Evolutionary conservation across 1,284 basidiomycete genomes (phyloP).

Genomic region (Sanghuangporus weigelae): DNA sequence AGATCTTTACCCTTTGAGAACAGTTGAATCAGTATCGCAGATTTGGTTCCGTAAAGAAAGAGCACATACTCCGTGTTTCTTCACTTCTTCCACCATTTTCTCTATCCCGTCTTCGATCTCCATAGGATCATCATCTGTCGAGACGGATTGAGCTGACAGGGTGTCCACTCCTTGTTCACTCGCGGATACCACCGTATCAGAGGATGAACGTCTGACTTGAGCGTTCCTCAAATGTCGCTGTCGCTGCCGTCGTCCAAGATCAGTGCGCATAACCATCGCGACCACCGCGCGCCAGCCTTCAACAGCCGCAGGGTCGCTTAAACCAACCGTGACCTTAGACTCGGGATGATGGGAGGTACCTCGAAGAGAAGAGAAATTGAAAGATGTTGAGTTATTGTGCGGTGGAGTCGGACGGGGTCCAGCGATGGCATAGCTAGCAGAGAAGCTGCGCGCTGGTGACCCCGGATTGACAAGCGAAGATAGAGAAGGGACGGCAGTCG

Average conservation of each 20-base stretch:
- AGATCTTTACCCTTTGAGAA: constrained; percentile 59
- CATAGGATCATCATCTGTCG: constrained; percentile 24
- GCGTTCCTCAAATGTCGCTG: constrained; percentile 23
- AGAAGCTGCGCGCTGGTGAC: not conserved
- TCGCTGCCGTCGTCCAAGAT: constrained; percentile 51
- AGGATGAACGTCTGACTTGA: constrained; percentile 14
- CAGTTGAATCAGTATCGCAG: not conserved
- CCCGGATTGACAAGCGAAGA: constrained; percentile 29
- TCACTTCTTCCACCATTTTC: constrained; percentile 69
- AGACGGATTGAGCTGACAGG: not conserved
- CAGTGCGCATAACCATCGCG: constrained; percentile 58
- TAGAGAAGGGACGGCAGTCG: constrained; percentile 57
- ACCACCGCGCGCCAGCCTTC: constrained; percentile 78
- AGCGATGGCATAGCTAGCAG: not conserved
- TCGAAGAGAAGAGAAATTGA: constrained; percentile 9
- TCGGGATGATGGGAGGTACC: constrained; percentile 9
- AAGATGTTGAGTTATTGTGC: constrained; percentile 8
- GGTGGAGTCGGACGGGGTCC: not conserved
- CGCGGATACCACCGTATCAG: constrained; percentile 2
- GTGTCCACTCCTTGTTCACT: not conserved
- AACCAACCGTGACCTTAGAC: not conserved
- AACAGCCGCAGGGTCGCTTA: constrained; percentile 28
- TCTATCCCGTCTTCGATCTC: constrained; percentile 52
- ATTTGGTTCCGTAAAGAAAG: not conserved
- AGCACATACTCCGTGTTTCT: constrained; percentile 58